phyloP scores from a whole-genome alignment of 208 protist genomes.

The Vickermania spadyakhi region DNA sequence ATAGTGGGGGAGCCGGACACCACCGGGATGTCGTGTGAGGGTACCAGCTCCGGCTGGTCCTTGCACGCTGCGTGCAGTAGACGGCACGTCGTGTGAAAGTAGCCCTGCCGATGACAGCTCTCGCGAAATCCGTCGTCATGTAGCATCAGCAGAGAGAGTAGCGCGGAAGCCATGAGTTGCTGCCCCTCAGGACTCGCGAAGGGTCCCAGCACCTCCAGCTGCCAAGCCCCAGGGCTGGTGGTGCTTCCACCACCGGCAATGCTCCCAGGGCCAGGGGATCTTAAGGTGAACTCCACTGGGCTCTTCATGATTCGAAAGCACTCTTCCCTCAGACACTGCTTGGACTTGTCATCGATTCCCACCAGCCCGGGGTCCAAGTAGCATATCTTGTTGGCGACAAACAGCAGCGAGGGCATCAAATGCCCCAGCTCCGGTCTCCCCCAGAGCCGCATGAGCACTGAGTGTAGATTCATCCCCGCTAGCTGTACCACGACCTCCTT shows the following conservation, averaged over 20 bases:
- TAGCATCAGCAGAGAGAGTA: conserved; percentile 49
- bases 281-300: conserved; percentile 29
- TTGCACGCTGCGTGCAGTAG: conserved; percentile 34
- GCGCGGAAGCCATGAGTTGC: conserved; percentile 43
- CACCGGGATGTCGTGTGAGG: background rate
- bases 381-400: conserved; percentile 78
- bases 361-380: conserved; percentile 73
- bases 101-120: conserved; percentile 30
- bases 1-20: too few relatives aligned
- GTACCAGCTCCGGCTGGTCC: conserved; percentile 9
- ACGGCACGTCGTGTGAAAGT: conserved; percentile 45
- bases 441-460: conserved; percentile 74
- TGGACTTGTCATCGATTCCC: conserved; percentile 21
- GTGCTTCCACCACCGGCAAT: background rate
- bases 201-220: conserved; percentile 44
- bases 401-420: conserved; percentile 72
- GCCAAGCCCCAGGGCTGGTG: conserved; percentile 45
- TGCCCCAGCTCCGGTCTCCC: conserved; percentile 51
- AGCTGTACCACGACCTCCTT: conserved; percentile 58
- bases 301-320: conserved; percentile 51
- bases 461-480: conserved; percentile 72
- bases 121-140: conserved; percentile 38
- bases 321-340: background rate
- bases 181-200: conserved; percentile 54
- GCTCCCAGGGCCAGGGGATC: background rate